Conservation (phyloP, 2,329 filamentous ascomycete genomes). For the Aureobasidium sp. region DNA sequence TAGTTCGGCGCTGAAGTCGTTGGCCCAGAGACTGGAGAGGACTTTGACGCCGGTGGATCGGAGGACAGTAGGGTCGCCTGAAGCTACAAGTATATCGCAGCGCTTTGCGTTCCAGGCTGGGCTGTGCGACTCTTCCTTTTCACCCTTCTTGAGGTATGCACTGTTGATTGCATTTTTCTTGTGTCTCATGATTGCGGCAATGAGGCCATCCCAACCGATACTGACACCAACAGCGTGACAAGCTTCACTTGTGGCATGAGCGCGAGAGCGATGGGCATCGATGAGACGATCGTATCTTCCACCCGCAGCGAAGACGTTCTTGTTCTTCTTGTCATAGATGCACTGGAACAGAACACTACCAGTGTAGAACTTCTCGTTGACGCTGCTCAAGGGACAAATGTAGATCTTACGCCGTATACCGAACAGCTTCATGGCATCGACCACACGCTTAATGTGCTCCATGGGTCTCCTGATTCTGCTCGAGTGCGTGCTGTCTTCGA, state of each 20-base stretch:
- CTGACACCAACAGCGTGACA: conserved; percentile 88
- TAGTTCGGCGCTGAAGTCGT: conserved; percentile 81
- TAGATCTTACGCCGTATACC: conserved; percentile 71
- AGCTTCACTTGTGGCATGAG: conserved; percentile 19
- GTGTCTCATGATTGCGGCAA: conserved; percentile 24
- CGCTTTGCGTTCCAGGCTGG: conserved; percentile 10
- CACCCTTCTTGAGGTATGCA: conserved; percentile 56
- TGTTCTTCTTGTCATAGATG: conserved; percentile 71
- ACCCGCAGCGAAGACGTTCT: conserved; percentile 83
- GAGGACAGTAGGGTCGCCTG: conserved; percentile 70
- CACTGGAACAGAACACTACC: conserved; percentile 86
- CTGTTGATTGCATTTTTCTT: conserved; percentile 38
- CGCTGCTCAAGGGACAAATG: conserved; percentile 73
- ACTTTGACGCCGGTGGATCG: conserved; percentile 69
- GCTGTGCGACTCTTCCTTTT: conserved; percentile 47
- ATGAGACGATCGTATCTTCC: conserved; percentile 89
- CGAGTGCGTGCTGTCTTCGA: conserved; percentile 34
- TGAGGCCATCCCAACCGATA: conserved; percentile 73
- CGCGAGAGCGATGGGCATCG: conserved; percentile 66
- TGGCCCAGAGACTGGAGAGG: conserved; percentile 68
- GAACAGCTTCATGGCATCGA: conserved; percentile 67
- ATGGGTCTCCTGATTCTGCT: conserved; percentile 31
- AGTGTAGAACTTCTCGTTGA: conserved; percentile 85
- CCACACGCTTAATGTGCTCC: conserved; percentile 67
- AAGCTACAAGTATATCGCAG: conserved; percentile 84